phyloP scores from a whole-genome alignment of 2,329 filamentous ascomycete genomes.

The Chrysosporium queenslandicum region DNA sequence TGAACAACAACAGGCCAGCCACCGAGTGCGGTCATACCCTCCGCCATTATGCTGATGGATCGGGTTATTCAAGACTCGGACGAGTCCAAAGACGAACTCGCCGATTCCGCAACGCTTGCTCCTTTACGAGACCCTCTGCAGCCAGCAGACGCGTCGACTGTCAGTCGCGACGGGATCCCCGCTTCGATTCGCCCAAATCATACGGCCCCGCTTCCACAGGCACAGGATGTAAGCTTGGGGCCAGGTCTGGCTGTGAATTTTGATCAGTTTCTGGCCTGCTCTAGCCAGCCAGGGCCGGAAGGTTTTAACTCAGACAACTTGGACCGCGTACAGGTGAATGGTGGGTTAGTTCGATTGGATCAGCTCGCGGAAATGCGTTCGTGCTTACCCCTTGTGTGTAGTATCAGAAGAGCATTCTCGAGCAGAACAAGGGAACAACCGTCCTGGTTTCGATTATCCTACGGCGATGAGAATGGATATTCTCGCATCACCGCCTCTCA shows the following conservation, averaged over 20 bases:
- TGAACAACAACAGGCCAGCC: too few species aligned
- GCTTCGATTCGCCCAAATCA: background rate
- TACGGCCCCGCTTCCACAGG: background rate
- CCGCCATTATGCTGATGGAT: slow-evolving; percentile 26
- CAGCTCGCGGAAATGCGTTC: too few species aligned
- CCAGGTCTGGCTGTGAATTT: slow-evolving; percentile 28
- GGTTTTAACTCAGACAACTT: slow-evolving; percentile 26
- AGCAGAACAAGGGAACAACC: background rate
- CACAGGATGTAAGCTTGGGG: slow-evolving; percentile 2
- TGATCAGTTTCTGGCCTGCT: slow-evolving; percentile 28
- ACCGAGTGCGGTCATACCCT: background rate
- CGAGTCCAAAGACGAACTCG: slow-evolving; percentile 32
- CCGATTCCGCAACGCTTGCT: slow-evolving; percentile 9
- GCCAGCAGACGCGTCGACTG: background rate
- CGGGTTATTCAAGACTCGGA: slow-evolving; percentile 39
- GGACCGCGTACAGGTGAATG: slow-evolving; percentile 23
- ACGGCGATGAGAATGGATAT: background rate
- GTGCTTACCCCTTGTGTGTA: too few species aligned
- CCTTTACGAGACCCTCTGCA: background rate
- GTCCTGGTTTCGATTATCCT: background rate
- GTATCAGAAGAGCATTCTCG: background rate
- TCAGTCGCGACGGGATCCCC: background rate
- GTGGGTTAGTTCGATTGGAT: background rate
- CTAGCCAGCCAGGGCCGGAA: slow-evolving; percentile 22
- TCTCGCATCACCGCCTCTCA: background rate